These are phyloP conservation scores for Circinella umbellata DNA, from an alignment of 371 early-diverging fungal genomes.

Conservation along the genomic window DNA sequence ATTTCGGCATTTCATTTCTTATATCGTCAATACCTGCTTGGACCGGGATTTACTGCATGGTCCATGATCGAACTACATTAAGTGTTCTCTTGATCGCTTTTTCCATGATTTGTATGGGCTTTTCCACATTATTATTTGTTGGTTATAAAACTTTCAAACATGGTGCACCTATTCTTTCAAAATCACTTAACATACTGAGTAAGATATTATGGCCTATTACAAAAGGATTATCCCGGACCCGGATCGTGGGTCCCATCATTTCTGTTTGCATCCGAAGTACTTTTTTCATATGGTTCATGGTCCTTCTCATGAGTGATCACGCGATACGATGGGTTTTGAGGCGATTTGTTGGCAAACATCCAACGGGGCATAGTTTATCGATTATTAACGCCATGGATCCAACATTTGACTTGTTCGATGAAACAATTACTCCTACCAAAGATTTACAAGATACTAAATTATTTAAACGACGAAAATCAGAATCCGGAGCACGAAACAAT, in stretches of 20 bases:
- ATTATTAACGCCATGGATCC: conserved; percentile 44
- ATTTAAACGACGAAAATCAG: neutral
- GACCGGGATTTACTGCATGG: conserved; percentile 17
- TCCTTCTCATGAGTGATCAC: conserved; percentile 42
- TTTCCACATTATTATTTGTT: conserved; percentile 31
- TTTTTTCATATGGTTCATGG: conserved; percentile 46
- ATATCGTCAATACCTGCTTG: conserved; percentile 18
- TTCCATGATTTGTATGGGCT: conserved; percentile 23
- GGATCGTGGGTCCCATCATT: conserved; percentile 36
- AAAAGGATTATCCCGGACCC: conserved; percentile 26
- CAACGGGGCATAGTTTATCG: conserved; percentile 33
- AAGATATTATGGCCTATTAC: conserved; percentile 32
- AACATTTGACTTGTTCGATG: conserved; percentile 28
- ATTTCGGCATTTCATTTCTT: conserved; percentile 19
- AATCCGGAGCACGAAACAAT: neutral
- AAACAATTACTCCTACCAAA: conserved; percentile 11
- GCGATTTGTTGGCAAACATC: conserved; percentile 37
- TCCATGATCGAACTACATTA: conserved; percentile 8
- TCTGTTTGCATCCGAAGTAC: conserved; percentile 32
- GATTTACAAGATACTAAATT: conserved; percentile 14
- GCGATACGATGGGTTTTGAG: conserved; percentile 34
- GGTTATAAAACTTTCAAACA: conserved; percentile 36
- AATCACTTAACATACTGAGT: conserved; percentile 22
- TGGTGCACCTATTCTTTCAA: conserved; percentile 29
- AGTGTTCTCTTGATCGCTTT: conserved; percentile 13